Evolutionary conservation across 2,329 filamentous ascomycete genomes (phyloP).

Genomic region (Paecilomyces variotii): DNA sequence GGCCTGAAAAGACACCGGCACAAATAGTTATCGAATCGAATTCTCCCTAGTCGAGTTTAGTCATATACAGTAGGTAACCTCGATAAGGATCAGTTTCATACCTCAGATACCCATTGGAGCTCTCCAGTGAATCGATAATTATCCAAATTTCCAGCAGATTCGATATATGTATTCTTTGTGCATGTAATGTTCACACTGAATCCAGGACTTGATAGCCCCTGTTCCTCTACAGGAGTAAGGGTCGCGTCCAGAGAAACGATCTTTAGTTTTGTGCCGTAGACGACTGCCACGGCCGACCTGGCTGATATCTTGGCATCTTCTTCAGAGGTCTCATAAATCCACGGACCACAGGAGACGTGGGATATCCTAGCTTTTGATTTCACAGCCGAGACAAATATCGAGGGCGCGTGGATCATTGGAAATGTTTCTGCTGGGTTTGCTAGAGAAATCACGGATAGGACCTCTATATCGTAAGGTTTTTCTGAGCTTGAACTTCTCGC

Average conservation of each 20-base stretch:
- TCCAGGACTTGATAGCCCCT: background rate
- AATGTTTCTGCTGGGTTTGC: conserved; percentile 6
- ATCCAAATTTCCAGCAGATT: conserved; percentile 4
- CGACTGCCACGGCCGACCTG: conserved; percentile 18
- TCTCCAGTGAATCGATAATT: conserved; percentile 21
- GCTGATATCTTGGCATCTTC: conserved; percentile 5
- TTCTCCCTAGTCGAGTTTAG: conserved; percentile 12
- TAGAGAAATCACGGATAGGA: conserved; percentile 17
- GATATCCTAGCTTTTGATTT: conserved; percentile 16
- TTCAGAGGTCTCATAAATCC: conserved; percentile 13
- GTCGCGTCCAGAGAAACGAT: conserved; percentile 16
- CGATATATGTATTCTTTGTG: conserved; percentile 7
- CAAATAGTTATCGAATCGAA: conserved; percentile 14
- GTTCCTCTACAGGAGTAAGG: conserved; percentile 3
- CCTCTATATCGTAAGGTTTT: conserved; percentile 14
- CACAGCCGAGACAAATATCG: conserved; percentile 22
- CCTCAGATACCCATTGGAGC: conserved; percentile 22
- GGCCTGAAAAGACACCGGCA: conserved; percentile 16
- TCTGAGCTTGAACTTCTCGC: conserved; percentile 1
- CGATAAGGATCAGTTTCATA: conserved; percentile 11
- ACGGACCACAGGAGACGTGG: conserved; percentile 25
- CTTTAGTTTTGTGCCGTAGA: conserved; percentile 21
- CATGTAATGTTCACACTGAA: conserved; percentile 8
- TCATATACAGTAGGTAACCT: background rate
- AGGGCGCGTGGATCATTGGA: conserved; percentile 13